Evolutionary conservation across 495 filamentous ascomycete genomes (phyloP).

Genomic region (Hamigera avellanea): DNA sequence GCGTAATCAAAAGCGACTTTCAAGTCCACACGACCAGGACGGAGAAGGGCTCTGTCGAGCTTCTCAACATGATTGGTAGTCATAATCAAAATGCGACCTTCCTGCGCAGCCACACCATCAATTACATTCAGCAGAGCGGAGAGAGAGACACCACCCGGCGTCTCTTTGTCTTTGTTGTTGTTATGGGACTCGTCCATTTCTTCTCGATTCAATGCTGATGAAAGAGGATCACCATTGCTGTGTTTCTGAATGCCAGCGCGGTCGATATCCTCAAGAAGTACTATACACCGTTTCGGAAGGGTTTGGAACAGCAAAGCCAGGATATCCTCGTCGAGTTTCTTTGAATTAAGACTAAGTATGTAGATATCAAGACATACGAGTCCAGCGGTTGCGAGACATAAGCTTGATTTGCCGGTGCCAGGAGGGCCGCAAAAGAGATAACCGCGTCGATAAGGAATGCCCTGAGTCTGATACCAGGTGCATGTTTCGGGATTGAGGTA

Average conservation of each 20-base stretch:
- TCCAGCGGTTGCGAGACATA: conserved; percentile 50
- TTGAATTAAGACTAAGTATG: conserved; percentile 21
- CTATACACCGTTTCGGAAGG: conserved; percentile 46
- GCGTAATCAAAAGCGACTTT: conserved; percentile 46
- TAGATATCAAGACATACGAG: conserved; percentile 49
- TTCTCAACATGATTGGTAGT: conserved; percentile 71
- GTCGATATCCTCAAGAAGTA: conserved; percentile 56
- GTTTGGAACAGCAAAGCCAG: conserved; percentile 34
- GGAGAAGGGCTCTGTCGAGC: conserved; percentile 63
- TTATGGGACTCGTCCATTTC: too few species aligned
- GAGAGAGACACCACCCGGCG: conserved; percentile 22
- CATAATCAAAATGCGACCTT: conserved; percentile 72
- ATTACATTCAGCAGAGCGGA: conserved; percentile 73
- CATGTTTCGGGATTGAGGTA: conserved; percentile 1
- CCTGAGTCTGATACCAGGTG: conserved; percentile 35
- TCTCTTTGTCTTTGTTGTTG: too few species aligned
- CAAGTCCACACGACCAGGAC: conserved; percentile 66
- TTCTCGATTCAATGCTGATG: too few species aligned
- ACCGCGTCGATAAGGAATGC: conserved; percentile 50
- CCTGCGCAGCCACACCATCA: conserved; percentile 71
- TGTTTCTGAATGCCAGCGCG: conserved; percentile 31
- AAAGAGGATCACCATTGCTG: background rate
- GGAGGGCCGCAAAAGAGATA: conserved; percentile 55
- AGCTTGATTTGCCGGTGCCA: conserved; percentile 54
- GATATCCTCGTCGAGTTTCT: conserved; percentile 14